Base-by-base conservation (phyloP, 2,329 filamentous ascomycete genomes). In the Drechslerella coelobrocha region DNA sequence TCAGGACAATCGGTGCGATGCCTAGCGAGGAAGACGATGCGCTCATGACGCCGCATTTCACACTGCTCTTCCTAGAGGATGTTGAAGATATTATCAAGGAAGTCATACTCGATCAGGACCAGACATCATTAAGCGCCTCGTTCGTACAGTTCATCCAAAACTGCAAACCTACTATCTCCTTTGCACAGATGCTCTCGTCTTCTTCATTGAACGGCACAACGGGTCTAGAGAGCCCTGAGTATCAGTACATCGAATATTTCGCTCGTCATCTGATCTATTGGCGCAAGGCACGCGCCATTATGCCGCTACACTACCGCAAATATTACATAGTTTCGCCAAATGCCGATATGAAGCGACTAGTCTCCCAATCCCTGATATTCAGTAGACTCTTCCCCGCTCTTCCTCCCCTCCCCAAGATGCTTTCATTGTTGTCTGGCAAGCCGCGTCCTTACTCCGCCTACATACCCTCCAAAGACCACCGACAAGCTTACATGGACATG, bases 211-310 rank as follows among this genome's bases (percentile, higher is more conserved):
- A 61, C 9, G 54, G 47, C 23, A 86, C 61, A 90, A 92, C 77
- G 85, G 91, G 59, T 86, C 88, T 14, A 85, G 88, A 74, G 85
- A 84, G 73, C 86, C 89, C 55, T 85, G 88, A 19, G 88, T 97
- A 56, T 87, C 89, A 2, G 83, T 94, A 0, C 84, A 86, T 29
- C 90, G 96, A 74, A 89, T 97, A 73, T 89, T 90, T 96, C 72
- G 92, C 92, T 8, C 89, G 91, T 65, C 94, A 97, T 80, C 88
- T 99, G 73, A 92, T 97, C 72, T 96, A 95, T 80, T 97, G 93
- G 92, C 88, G 94, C 23, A 89, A 92, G 63, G 94, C 93, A 50
- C 90, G 95, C 69, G 89, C 93, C 14, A 93, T 97, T 41, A 90
- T 91, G 2, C 94, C 94, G 0, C 84, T 99, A 4, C 92, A 97